A percentile compares a stretch with the other conserved stretches of the same genome.
These are phyloP conservation scores for Berkeleyomyces rouxiae DNA, from an alignment of 2,329 filamentous ascomycete species.

Conservation along the genomic window DNA sequence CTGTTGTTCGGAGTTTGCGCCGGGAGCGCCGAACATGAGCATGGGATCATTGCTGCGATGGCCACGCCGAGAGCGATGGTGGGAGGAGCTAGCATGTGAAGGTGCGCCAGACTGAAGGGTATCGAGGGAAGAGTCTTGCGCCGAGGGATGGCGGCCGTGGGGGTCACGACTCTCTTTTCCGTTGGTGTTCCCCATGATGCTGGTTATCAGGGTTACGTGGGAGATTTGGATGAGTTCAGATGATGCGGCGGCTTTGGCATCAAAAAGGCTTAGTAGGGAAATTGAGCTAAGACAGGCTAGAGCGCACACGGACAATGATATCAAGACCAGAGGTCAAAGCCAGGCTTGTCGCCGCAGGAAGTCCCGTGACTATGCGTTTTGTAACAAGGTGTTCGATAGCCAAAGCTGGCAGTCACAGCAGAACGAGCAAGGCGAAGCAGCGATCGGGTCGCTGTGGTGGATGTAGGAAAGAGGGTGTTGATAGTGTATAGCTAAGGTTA, in stretches of 20 bases:
- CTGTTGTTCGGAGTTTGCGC: constrained; percentile 19
- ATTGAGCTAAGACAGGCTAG: not conserved
- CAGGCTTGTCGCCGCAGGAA: not conserved
- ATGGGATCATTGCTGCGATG: constrained; percentile 17
- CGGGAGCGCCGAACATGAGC: not conserved
- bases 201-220: not conserved
- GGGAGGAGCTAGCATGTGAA: constrained; percentile 22
- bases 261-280: not conserved
- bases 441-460: not conserved
- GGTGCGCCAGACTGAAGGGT: constrained; percentile 21
- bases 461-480: not conserved
- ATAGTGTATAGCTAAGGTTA: not conserved
- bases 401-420: not conserved
- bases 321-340: not conserved
- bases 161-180: constrained; percentile 24
- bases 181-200: constrained; percentile 25
- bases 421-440: not conserved
- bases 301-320: not conserved
- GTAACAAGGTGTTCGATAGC: not conserved
- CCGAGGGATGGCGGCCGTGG: constrained; percentile 4
- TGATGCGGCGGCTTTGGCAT: not conserved
- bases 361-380: not conserved
- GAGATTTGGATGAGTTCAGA: not conserved
- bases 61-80: constrained; percentile 19
- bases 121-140: not conserved